phyloP scores from a whole-genome alignment of 805 yeast species.

The Hanseniaspora thailandica region DNA sequence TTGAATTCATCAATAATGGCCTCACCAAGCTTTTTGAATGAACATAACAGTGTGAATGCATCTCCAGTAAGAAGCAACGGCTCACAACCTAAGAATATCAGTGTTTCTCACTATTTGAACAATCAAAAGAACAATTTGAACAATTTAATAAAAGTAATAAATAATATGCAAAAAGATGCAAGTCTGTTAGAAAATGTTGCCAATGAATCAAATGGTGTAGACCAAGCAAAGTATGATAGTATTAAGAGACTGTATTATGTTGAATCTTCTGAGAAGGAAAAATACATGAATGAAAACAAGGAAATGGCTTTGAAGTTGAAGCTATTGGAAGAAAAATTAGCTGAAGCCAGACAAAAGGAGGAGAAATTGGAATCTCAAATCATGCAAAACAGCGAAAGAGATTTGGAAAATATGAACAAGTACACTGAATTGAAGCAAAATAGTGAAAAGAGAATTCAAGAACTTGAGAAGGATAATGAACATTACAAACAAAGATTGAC shows the following conservation, averaged over 20 bases:
- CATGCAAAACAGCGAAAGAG: constrained; percentile 2
- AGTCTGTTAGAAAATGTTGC: neutral
- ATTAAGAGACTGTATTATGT: neutral
- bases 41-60: neutral
- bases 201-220: neutral
- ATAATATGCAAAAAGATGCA: neutral
- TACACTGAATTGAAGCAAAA: constrained; percentile 12
- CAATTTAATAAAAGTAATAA: constrained; percentile 1
- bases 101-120: neutral
- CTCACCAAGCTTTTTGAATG: neutral
- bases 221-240: neutral
- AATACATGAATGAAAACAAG: neutral
- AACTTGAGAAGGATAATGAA: neutral
- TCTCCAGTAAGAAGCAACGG: neutral
- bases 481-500: neutral
- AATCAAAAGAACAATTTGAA: constrained; percentile 3
- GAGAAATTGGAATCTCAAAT: constrained; percentile 2
- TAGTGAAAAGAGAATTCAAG: constrained; percentile 1
- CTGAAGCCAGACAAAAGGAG: neutral
- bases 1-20: constrained; percentile 9
- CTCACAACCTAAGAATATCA: neutral
- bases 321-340: neutral
- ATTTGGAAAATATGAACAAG: constrained; percentile 1
- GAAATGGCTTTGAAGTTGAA: neutral
- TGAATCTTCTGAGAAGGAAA: neutral